Conservation (phyloP, 371 early-diverging fungal species). For the Mortierella polycephala region DNA sequence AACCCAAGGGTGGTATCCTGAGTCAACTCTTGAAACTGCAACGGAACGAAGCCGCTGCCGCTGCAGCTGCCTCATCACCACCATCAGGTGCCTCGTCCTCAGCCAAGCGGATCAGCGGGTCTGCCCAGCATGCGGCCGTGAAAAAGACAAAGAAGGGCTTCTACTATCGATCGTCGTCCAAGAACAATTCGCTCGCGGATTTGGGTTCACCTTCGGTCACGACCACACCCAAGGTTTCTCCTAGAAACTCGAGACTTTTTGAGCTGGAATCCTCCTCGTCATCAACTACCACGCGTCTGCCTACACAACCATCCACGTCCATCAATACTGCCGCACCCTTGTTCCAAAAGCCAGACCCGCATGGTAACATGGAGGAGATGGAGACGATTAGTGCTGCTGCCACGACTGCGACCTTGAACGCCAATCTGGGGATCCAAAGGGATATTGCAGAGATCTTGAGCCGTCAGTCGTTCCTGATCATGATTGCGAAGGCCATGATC, state of each 20-base stretch:
- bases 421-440: slow-evolving; percentile 40
- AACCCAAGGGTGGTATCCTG: slow-evolving; percentile 47
- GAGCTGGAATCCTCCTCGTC: slow-evolving; percentile 15
- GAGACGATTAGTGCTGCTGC: slow-evolving; percentile 45
- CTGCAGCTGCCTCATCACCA: slow-evolving; percentile 13
- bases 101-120: slow-evolving; percentile 4
- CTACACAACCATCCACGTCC: slow-evolving; percentile 34
- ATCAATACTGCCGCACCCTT: slow-evolving; percentile 21
- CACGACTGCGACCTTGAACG: slow-evolving; percentile 24
- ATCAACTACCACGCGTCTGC: slow-evolving; percentile 28
- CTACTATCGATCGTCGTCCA: slow-evolving; percentile 43
- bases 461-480: slow-evolving; percentile 69
- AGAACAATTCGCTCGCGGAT: slow-evolving; percentile 42
- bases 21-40: slow-evolving; percentile 43
- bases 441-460: slow-evolving; percentile 67
- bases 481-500: slow-evolving; percentile 65
- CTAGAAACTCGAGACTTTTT: slow-evolving; percentile 41
- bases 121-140: slow-evolving; percentile 32
- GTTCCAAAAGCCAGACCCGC: slow-evolving; percentile 5
- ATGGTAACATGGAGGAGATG: slow-evolving; percentile 39
- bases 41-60: slow-evolving; percentile 42
- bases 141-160: slow-evolving; percentile 48
- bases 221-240: slow-evolving; percentile 44
- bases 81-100: slow-evolving; percentile 8
- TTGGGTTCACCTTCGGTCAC: slow-evolving; percentile 30